Conservation (phyloP, 768 basidiomycete genomes). For the Auriscalpium vulgare region DNA sequence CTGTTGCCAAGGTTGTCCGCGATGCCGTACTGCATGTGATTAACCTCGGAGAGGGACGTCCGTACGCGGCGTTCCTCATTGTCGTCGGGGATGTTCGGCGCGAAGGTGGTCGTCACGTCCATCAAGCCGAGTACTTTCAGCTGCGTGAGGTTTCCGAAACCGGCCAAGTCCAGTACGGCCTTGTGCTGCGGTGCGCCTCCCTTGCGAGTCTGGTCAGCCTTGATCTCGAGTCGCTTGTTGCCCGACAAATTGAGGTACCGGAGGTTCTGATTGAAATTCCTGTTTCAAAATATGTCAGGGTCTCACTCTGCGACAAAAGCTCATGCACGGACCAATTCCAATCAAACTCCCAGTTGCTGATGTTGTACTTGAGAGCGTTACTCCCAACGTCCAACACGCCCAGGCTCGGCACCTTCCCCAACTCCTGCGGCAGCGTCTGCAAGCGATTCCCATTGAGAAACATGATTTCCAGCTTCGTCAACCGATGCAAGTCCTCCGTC, state of each 20-base stretch:
- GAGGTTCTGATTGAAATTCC: constrained; percentile 95
- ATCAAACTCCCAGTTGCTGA: constrained; percentile 97
- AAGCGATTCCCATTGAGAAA: constrained; percentile 93
- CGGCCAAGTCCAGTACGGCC: constrained; percentile 41
- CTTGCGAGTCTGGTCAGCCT: constrained; percentile 46
- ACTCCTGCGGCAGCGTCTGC: constrained; percentile 85
- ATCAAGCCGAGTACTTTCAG: constrained; percentile 92
- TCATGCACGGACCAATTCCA: constrained; percentile 86
- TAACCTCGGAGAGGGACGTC: constrained; percentile 82
- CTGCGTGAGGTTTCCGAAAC: constrained; percentile 80
- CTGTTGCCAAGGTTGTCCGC: constrained; percentile 82
- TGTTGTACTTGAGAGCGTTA: constrained; percentile 92
- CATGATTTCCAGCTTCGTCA: constrained; percentile 62
- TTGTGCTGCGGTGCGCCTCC: constrained; percentile 24
- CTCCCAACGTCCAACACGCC: constrained; percentile 86
- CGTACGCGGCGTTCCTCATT: constrained; percentile 86
- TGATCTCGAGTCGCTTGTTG: constrained; percentile 94
- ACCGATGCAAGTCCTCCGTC: constrained; percentile 73
- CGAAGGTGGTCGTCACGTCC: constrained; percentile 75
- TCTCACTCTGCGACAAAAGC: background rate
- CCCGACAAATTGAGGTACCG: constrained; percentile 95
- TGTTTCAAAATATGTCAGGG: constrained; percentile 20
- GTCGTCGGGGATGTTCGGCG: constrained; percentile 66
- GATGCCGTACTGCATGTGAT: constrained; percentile 92
- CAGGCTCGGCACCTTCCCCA: constrained; percentile 74